Evolutionary conservation across 2,329 filamentous ascomycete species (phyloP), one percentile per base, ranked within the genome.

Genomic region (Dichotomopilus funicola): DNA sequence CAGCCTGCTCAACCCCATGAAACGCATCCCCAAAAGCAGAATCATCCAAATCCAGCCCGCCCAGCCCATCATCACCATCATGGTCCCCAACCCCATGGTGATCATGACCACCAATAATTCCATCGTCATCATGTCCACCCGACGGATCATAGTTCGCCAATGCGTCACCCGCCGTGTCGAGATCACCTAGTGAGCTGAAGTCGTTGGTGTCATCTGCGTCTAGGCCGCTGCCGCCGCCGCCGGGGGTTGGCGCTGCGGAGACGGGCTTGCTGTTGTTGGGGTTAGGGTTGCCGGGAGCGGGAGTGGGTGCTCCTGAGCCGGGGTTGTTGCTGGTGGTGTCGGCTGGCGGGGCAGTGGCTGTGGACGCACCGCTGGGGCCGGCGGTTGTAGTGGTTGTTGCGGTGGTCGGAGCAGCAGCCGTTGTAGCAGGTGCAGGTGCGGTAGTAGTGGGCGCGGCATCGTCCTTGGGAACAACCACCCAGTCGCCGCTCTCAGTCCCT

Each of bases 1-100:
- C 53, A 36, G 63, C 64, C 35, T 61, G 62, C 48, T 75, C 78
- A 10, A 83, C 79, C 4, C 80, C 82, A 63, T 91, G 87, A 71
- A 92, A 89, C 0, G 89, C 89, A 63, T 94, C 88, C 2, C 88
- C 89, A 72, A 94, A 94, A 1, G 88, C 89, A 38, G 86, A 89
- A 65, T 91, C 87, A 47, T 89, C 54, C 75, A 90, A 80, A 60
- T 86, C 86, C 73, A 85, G 79, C 19, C 19, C 19, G 3, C 19
- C 19, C 19, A 27, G 19, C 19, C 19, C 19, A 27, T 27, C 19
- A 27, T 27, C 19, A 27, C 19, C 19, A 27, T 27, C 19, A 27
- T 27, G 19, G 19, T 27, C 19, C 19, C 19, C 19, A 27, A 27
- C 19, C 19, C 19, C 19, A 27, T 27, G 19, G 19, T 27, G 19